Base-by-base conservation (phyloP, 495 filamentous ascomycete species). In the Penicillium herquei region DNA sequence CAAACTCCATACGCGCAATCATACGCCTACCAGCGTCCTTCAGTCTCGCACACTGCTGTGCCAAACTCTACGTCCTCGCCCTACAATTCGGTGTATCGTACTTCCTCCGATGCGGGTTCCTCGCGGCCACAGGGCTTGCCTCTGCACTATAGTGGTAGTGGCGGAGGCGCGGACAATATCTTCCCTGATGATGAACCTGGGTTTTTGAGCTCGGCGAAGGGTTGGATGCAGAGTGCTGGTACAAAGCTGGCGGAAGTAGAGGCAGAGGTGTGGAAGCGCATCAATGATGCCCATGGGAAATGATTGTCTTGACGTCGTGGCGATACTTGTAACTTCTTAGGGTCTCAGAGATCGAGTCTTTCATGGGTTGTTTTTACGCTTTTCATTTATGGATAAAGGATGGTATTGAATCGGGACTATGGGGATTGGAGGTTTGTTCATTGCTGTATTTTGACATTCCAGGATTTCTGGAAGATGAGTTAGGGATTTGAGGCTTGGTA, bases 261-360 rank as follows among this genome's bases (percentile, higher is more conserved):
- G 70, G 82, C 76, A 55, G 83, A 85, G 72, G 81, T 88, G n/a
- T 90, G 88, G 87, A 86, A 74, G 71, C 77, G 77, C 66, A 85
- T 87, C 61, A 87, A 85, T 67, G 64, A 70, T 57, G 68, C 65
- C 13, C 73, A 77, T 69, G 69, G 66, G 47, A 49, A 39, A 37
- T 49, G 21, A 18, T n/a, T n/a, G n/a, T 17, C 9, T 39, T n/a
- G 35, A n/a, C 9, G 10, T 12, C 2, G 40, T 43, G 11, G 16
- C 16, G 6, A 9, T 10, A 10, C 13, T 39, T n/a, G n/a, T 39
- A n/a, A 10, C 13, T 39, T 6, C 1, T 39, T 1, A 2, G 35
- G 2, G 35, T 9, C 2, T 39, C 8, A 9, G 35, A 39, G 6
- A n/a, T 26, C 21, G 2, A 26, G 21, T 26, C 1, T 26, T 26